These are phyloP conservation scores for Plasmodium billcollinsi DNA, from an alignment of 169 alveolate genomes.

Conservation along the genomic window DNA sequence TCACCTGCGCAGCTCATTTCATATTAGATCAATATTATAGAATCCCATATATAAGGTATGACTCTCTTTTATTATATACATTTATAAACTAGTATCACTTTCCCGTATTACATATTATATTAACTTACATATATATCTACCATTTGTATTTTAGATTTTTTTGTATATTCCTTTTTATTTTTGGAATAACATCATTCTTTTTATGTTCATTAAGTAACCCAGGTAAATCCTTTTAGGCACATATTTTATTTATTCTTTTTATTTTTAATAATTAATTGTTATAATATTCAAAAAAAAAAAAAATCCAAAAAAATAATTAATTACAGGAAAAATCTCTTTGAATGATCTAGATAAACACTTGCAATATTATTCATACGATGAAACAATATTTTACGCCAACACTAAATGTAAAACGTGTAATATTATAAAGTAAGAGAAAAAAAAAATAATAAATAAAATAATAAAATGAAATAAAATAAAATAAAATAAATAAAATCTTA, in stretches of 20 bases:
- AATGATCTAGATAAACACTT: slow-evolving; percentile 33
- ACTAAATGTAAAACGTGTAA: slow-evolving; percentile 31
- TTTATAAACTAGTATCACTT: no score
- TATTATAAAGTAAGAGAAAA: slow-evolving; percentile 35
- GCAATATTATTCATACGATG: slow-evolving; percentile 38
- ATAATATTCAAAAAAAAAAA: background rate
- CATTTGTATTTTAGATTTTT: slow-evolving; percentile 12
- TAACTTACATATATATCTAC: background rate
- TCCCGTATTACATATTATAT: background rate
- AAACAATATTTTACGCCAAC: slow-evolving; percentile 34
- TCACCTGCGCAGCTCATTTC: slow-evolving; percentile 16
- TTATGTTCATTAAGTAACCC: slow-evolving; percentile 51
- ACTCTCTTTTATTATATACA: background rate
- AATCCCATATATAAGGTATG: slow-evolving; percentile 18
- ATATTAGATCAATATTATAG: slow-evolving; percentile 28
- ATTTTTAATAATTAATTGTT: background rate
- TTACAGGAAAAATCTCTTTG: slow-evolving; percentile 33
- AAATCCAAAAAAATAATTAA: slow-evolving; percentile 12
- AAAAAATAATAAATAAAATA: background rate
- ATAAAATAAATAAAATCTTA: no score
- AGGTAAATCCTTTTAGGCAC: slow-evolving; percentile 21
- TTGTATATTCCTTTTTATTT: slow-evolving; percentile 19
- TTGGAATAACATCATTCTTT: slow-evolving; percentile 30
- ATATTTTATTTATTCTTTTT: background rate
- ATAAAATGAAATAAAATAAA: background rate